Base-by-base conservation (phyloP, 306 rosid species). In the Pyrus pyrifolia region DNA sequence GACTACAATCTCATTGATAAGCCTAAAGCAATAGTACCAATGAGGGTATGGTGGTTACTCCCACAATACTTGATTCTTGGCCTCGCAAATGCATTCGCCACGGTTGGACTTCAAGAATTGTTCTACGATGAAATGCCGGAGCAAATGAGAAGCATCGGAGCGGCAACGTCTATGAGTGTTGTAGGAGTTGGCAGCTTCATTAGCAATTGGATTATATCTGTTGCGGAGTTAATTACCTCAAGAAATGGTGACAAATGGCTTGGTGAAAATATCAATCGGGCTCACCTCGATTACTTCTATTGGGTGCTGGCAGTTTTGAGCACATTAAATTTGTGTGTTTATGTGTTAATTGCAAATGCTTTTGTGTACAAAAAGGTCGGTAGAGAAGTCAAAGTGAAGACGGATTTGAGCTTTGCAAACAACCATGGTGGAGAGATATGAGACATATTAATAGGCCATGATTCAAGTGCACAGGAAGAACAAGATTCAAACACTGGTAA, bases 101-200 rank as follows among this genome's bases (percentile, higher is more conserved):
- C 85, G 2, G 82, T 91, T 3, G 98, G 96, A 5, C 75, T 91
- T 1, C 96, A 91, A 67, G 89, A 91, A 21, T 55, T 91, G 62
- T 89, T 88, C 79, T 93, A 93, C 52, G 90, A 82, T 29, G 90
- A 93, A 76, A 88, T 93, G 95, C 96, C 96, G 0, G 84, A 83
- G 4, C 45, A 73, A 0, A 38, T 90, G 85, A 85, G 96, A 55
- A 93, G 98, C 72, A 52, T 93, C 3, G 98, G 98, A 13, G 92
- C 98, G 1, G 96, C 96, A 9, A 91, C 94, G 1, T 86, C 85
- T 70, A 63, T 90, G 25, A 91, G 93, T 51, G 70, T 85, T 2
- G 29, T 79, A 0, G 96, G 98, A 10, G 75, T 89, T 30, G 98
- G 94, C 25, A 86, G 85, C 79, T 85, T 90, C 70, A 44, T 71